Conservation (phyloP, 371 early-diverging fungal species). For the Mortierella sp. region DNA sequence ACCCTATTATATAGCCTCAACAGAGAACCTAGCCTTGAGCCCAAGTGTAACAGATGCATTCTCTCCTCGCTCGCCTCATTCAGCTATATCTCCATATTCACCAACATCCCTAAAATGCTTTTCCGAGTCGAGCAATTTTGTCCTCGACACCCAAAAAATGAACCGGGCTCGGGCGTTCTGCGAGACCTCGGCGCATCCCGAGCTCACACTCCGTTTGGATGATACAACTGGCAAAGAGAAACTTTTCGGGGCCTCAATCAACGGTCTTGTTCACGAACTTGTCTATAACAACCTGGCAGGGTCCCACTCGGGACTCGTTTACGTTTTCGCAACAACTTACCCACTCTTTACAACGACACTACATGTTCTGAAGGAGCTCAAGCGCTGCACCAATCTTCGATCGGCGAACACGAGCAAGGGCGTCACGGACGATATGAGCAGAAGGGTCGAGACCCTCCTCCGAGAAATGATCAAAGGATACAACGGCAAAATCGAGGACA, state of each 20-base stretch:
- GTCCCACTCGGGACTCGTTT: conserved; percentile 27
- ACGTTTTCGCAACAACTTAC: conserved; percentile 71
- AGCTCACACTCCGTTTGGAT: conserved; percentile 52
- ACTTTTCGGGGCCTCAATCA: conserved; percentile 68
- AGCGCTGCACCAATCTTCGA: conserved; percentile 58
- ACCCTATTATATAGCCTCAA: too few species aligned
- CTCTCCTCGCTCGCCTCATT: conserved; percentile 14
- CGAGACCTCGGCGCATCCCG: conserved; percentile 64
- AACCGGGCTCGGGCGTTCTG: conserved; percentile 59
- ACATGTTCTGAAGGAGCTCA: conserved; percentile 65
- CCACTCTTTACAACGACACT: conserved; percentile 64
- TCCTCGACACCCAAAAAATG: conserved; percentile 19
- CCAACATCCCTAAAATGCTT: conserved; percentile 20
- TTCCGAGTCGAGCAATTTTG: conserved; percentile 4
- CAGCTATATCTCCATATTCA: conserved; percentile 27
- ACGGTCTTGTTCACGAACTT: conserved; percentile 76
- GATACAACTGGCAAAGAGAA: conserved; percentile 21
- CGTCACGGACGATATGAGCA: not conserved
- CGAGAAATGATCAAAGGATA: conserved; percentile 47
- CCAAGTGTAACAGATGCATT: conserved; percentile 17
- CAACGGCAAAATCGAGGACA: conserved; percentile 45
- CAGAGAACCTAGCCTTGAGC: not conserved
- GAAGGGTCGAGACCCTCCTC: conserved; percentile 17
- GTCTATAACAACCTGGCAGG: conserved; percentile 58
- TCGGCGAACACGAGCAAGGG: conserved; percentile 21